Evolutionary conservation across 768 basidiomycete species (phyloP).

Genomic region (Agrocybe chaxingu): DNA sequence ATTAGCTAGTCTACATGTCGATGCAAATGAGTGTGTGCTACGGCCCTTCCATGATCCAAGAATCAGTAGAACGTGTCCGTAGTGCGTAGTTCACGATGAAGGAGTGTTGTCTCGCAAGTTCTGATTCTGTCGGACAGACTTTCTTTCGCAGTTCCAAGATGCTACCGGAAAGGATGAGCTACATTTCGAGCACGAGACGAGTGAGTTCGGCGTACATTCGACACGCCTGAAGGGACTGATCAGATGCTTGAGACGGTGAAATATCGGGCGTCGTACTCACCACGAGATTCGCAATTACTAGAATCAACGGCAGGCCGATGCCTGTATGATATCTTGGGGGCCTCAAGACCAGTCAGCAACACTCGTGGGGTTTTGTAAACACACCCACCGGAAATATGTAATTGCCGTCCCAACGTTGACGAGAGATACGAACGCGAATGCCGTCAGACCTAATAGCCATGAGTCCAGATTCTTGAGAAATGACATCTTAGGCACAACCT

Average conservation of each 20-base stretch:
- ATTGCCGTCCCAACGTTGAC: conserved; percentile 27
- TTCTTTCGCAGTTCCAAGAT: conserved; percentile 38
- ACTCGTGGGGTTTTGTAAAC: background rate
- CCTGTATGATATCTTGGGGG: conserved; percentile 28
- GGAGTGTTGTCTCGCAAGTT: conserved; percentile 28
- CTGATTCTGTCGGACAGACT: conserved; percentile 28
- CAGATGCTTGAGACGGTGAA: background rate
- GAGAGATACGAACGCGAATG: conserved; percentile 27
- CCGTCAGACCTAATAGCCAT: conserved; percentile 25
- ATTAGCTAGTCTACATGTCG: no score
- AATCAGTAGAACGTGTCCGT: background rate
- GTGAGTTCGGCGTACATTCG: conserved; percentile 23
- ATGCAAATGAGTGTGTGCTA: no score
- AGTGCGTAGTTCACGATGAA: conserved; percentile 23
- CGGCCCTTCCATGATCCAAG: conserved; percentile 5
- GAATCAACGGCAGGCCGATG: conserved; percentile 32
- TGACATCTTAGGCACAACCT: conserved; percentile 18
- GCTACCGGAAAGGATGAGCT: conserved; percentile 17
- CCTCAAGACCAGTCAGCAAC: conserved; percentile 15
- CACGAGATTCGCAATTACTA: conserved; percentile 33
- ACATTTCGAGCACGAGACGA: background rate
- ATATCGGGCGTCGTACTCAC: conserved; percentile 16
- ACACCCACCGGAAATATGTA: conserved; percentile 30
- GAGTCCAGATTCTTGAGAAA: background rate
- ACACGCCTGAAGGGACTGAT: conserved; percentile 27